These are phyloP conservation scores for Penicillium sp. DNA, from an alignment of 2,329 filamentous ascomycete genomes.

Conservation along the genomic window DNA sequence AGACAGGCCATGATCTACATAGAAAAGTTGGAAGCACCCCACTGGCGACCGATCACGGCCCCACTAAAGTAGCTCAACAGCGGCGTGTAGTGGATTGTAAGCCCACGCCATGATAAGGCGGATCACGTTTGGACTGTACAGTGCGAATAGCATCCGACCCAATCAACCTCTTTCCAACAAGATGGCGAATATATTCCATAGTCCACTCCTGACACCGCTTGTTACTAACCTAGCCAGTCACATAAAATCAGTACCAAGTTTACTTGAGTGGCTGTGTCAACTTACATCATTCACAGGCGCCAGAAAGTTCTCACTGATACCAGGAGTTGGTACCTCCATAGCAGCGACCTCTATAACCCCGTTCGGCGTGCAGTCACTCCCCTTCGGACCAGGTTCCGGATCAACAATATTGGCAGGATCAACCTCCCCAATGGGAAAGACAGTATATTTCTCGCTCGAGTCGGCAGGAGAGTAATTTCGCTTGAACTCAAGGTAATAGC, in stretches of 20 bases:
- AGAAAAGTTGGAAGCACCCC: too few relatives aligned
- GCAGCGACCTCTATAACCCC: constrained; percentile 30
- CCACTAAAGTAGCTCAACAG: background rate
- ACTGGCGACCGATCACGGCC: too few relatives aligned
- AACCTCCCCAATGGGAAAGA: constrained; percentile 23
- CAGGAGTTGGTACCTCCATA: constrained; percentile 26
- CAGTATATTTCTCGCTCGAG: constrained; percentile 10
- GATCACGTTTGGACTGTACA: constrained; percentile 31
- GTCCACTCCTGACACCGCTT: constrained; percentile 37
- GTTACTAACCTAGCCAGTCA: constrained; percentile 26
- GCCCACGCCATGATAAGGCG: constrained; percentile 30
- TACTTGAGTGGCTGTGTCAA: background rate
- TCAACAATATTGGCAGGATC: constrained; percentile 24
- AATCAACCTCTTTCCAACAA: constrained; percentile 24
- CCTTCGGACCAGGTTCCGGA: background rate
- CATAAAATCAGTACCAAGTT: background rate
- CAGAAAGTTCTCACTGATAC: constrained; percentile 34
- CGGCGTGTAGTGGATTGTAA: constrained; percentile 14
- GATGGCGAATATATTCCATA: constrained; percentile 30
- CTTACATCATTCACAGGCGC: constrained; percentile 36
- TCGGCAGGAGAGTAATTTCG: constrained; percentile 22
- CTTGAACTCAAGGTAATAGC: constrained; percentile 33
- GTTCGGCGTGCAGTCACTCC: constrained; percentile 20
- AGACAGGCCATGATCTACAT: too few relatives aligned
- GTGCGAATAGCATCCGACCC: constrained; percentile 22